Conservation (phyloP, 1,284 basidiomycete genomes). For the Filobasidium uniguttulatum region DNA sequence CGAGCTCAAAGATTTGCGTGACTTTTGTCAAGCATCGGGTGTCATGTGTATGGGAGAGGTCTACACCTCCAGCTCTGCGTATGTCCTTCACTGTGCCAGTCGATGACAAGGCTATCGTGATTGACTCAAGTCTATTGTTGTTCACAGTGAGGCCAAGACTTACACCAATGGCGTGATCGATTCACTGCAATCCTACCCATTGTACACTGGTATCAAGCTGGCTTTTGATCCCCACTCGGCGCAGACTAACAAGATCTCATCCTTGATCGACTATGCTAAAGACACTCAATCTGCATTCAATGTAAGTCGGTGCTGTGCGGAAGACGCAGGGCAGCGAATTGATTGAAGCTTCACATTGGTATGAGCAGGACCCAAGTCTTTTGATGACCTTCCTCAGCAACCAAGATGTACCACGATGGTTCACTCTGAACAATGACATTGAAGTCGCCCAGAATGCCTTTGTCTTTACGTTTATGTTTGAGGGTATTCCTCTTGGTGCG, state of each 20-base stretch:
- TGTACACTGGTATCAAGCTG: neutral
- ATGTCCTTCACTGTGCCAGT: too few relatives aligned
- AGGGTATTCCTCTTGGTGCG: neutral
- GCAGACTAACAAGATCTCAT: neutral
- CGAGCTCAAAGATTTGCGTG: constrained; percentile 23
- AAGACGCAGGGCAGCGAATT: too few relatives aligned
- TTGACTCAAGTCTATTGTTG: too few relatives aligned
- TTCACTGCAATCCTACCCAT: neutral
- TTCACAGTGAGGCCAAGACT: neutral
- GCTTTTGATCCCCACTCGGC: neutral
- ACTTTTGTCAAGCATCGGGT: constrained; percentile 54
- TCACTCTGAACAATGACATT: neutral
- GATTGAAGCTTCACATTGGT: too few relatives aligned
- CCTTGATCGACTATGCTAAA: neutral
- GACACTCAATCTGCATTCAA: neutral
- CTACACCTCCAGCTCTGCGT: constrained; percentile 44
- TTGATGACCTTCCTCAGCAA: neutral
- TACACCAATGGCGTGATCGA: neutral
- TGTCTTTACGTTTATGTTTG: neutral
- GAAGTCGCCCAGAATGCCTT: neutral
- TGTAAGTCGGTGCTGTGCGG: neutral
- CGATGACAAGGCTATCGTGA: too few relatives aligned
- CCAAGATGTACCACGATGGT: neutral
- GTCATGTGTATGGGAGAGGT: constrained; percentile 77
- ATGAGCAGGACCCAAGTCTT: neutral